A percentile compares a stretch with the other conserved stretches of the same genome.
Conservation (phyloP, 352 stramenopile species). For the Globisporangium paroecandrum region DNA sequence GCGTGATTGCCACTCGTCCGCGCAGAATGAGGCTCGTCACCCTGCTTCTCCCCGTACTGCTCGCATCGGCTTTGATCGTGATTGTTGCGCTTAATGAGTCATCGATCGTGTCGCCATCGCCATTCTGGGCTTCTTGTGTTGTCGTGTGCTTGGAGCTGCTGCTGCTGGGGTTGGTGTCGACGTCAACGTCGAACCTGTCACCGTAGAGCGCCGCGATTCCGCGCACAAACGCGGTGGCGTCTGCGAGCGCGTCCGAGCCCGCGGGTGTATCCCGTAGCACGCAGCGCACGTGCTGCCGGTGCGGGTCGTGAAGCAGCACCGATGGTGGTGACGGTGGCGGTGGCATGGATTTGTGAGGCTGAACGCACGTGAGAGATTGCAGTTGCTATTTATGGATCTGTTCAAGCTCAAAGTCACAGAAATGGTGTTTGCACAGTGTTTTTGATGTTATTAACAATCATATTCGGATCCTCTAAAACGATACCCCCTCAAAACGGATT, state of each 20-base stretch:
- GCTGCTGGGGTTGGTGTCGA: constrained; percentile 11
- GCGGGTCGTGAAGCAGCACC: neutral
- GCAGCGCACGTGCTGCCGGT: constrained; percentile 1
- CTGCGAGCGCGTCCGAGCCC: neutral
- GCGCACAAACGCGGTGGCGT: constrained; percentile 35
- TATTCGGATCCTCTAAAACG: too few relatives aligned
- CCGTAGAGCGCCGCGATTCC: constrained; percentile 58
- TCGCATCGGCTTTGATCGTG: neutral
- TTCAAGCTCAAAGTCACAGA: too few relatives aligned
- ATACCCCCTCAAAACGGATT: too few relatives aligned
- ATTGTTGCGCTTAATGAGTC: neutral
- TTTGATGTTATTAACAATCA: too few relatives aligned
- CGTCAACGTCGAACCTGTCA: constrained; percentile 35
- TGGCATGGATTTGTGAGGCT: neutral
- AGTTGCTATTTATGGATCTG: too few relatives aligned
- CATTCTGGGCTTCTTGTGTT: neutral
- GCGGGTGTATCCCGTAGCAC: neutral
- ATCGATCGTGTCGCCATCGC: neutral
- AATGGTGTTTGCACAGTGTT: too few relatives aligned
- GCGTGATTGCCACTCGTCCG: constrained; percentile 25
- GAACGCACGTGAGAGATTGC: neutral
- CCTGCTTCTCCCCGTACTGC: neutral
- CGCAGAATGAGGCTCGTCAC: constrained; percentile 2
- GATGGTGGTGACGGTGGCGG: neutral
- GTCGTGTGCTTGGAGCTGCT: too few relatives aligned